phyloP scores from a whole-genome alignment of 2,329 filamentous ascomycete genomes.

The Alternaria tenuissima region DNA sequence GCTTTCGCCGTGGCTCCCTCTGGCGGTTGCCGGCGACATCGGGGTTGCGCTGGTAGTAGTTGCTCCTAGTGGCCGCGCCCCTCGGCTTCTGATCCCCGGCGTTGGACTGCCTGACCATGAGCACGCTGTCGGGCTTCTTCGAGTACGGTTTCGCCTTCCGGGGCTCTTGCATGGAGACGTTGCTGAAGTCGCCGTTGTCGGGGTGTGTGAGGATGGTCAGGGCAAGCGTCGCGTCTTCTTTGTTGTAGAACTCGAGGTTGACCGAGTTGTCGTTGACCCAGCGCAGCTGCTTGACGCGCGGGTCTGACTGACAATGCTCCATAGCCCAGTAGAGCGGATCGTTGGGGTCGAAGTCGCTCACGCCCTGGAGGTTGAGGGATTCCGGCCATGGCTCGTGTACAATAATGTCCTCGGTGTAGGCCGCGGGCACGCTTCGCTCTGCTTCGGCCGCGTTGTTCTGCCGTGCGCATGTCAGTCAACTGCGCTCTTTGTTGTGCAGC shows the following conservation, averaged over 20 bases:
- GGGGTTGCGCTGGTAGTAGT: constrained; percentile 92
- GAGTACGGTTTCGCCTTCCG: constrained; percentile 74
- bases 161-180: constrained; percentile 63
- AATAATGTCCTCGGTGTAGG: constrained; percentile 45
- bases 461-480: constrained; percentile 14
- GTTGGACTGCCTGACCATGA: constrained; percentile 79
- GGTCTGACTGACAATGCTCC: constrained; percentile 69
- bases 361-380: constrained; percentile 84
- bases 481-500: constrained; percentile 8
- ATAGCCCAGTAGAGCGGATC: constrained; percentile 79
- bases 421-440: constrained; percentile 38
- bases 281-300: constrained; percentile 69
- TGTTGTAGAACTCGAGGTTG: constrained; percentile 78
- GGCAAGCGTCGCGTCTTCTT: constrained; percentile 63
- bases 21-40: constrained; percentile 76
- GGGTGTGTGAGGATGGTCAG: constrained; percentile 61
- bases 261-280: constrained; percentile 96
- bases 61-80: constrained; percentile 80
- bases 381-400: constrained; percentile 54
- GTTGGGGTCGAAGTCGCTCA: constrained; percentile 81
- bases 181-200: constrained; percentile 54
- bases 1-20: constrained; percentile 62
- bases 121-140: constrained; percentile 70
- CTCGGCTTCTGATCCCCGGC: constrained; percentile 79
- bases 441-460: constrained; percentile 6